A percentile compares a stretch with the other conserved stretches of the same genome.
Conservation (phyloP, 2,329 filamentous ascomycete genomes). For the Exophiala aquamarina region DNA sequence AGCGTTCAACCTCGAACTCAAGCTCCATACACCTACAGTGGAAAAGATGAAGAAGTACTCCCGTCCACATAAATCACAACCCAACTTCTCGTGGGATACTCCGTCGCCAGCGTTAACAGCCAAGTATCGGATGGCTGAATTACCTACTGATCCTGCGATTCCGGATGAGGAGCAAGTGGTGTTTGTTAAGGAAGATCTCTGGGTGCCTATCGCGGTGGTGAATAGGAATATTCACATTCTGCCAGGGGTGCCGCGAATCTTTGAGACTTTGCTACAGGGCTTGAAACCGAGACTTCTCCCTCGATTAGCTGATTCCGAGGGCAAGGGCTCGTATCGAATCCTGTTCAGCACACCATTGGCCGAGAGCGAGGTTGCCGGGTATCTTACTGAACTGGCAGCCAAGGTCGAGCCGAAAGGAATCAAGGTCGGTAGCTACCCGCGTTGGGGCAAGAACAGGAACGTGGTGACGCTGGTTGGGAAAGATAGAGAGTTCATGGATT, state of each 20-base stretch:
- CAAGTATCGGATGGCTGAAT: conserved; percentile 84
- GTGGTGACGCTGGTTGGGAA: conserved; percentile 84
- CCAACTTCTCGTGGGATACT: conserved; percentile 79
- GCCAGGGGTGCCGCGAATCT: conserved; percentile 83
- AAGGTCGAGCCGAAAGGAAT: conserved; percentile 73
- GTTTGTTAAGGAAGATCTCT: conserved; percentile 77
- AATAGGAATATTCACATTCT: conserved; percentile 94
- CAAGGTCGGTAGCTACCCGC: conserved; percentile 93
- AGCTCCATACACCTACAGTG: conserved; percentile 74
- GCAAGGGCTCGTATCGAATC: conserved; percentile 75
- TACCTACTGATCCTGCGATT: conserved; percentile 71
- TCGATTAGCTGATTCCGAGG: conserved; percentile 75
- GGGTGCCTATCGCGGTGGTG: conserved; percentile 86
- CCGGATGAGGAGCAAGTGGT: conserved; percentile 70
- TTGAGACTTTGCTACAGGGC: conserved; percentile 74
- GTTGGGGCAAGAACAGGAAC: conserved; percentile 84
- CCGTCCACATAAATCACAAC: conserved; percentile 69
- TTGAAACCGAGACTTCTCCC: conserved; percentile 70
- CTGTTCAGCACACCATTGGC: conserved; percentile 83
- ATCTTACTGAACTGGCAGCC: conserved; percentile 74
- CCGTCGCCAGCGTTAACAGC: conserved; percentile 76
- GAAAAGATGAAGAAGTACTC: conserved; percentile 81
- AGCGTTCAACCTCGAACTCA: conserved; percentile 75
- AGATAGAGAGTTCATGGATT: conserved; percentile 75
- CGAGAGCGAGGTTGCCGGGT: conserved; percentile 82